Base-by-base conservation (phyloP, 1,284 basidiomycete species). In the Microbotryomycetes sp. region DNA sequence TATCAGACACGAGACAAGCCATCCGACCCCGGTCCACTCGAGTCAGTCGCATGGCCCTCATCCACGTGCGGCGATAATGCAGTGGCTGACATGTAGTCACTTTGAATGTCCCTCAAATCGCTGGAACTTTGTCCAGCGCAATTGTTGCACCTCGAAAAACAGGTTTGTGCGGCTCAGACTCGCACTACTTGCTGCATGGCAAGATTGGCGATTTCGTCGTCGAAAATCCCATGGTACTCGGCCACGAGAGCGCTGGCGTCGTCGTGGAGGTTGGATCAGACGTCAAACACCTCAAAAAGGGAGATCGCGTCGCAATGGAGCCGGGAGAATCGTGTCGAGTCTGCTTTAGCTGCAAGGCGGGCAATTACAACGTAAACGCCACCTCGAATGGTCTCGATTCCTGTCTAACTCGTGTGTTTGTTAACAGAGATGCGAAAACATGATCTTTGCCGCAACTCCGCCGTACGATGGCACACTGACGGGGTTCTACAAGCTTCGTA, bases 81-180 rank as follows among this genome's bases (percentile, higher is more conserved):
- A 21, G 52, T 27, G 7, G 49, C 29, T 52, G 29, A 21, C 7
- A 27, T 27, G 23, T 16, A 52, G 5, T 30, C 29, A n/a, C 15
- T 21, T 27, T 21, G 30, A 6, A 21, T 30, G 15, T n/a, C 29
- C 29, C 28, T 7, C 41, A 27, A 11, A 2, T 28, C 9, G n/a
- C 46, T n/a, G 28, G 52, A 28, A 13, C 1, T 16, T n/a, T 16
- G 27, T 23, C 27, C 54, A 70, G 68, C 71, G 91, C 93, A 49
- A 83, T 97, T 30, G 84, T 97, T 52, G 83, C 89, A 72, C 86
- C 97, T 53, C 91, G 91, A 77, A 92, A 94, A 78, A 92, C 91
- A 24, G 89, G 89, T 59, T 90, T 93, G 65, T 93, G 91, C 75
- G 89, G 89, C 30, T 89, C 87, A 51, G 90, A 93, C 81, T 88